Evolutionary conservation across 306 rosid genomes (phyloP), one percentile per base, ranked within the genome.

Genomic region (Prunus mume): DNA sequence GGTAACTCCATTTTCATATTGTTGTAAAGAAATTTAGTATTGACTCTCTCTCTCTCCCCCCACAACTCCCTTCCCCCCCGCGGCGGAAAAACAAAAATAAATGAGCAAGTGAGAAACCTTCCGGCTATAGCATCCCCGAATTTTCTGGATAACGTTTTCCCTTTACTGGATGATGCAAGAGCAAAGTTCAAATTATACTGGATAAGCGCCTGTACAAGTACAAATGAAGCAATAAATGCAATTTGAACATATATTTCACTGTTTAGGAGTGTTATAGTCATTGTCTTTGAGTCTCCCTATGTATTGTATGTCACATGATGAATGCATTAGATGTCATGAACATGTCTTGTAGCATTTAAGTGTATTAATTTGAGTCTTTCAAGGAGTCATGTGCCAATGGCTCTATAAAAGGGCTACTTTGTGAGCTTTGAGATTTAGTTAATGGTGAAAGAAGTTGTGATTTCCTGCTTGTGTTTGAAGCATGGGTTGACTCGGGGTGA

Each of bases 1-100:
- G 98, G 98, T 90, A 85, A 79, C 20, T 72, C 25, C 38, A 72
- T 54, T 52, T 54, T 5, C 51, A 2, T 70, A 34, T n/a, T 22
- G 14, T 54, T 27, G n/a, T n/a, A 32, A 51, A 25, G 47, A 6
- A 38, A 38, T 38, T 4, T 38, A 38, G 43, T 0, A 38, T 34
- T 34, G 41, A 34, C 28, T 25, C 34, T 25, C 10, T 24, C 65
- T 11, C 28, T 25, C 34, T 25, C 10, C 12, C 65, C 3, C 27
- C 27, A n/a, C n/a, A n/a, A n/a, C n/a, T n/a, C n/a, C n/a, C n/a
- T n/a, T n/a, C n/a, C n/a, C 5, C 24, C 24, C 24, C 24, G n/a
- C n/a, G n/a, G n/a, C n/a, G n/a, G n/a, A 22, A 22, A 22, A 22
- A 22, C 24, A 22, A 22, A 22, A 22, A 22, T 22, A 22, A 22